phyloP scores from a whole-genome alignment of 495 filamentous ascomycete genomes.

The Hyaloscypha bicolor region DNA sequence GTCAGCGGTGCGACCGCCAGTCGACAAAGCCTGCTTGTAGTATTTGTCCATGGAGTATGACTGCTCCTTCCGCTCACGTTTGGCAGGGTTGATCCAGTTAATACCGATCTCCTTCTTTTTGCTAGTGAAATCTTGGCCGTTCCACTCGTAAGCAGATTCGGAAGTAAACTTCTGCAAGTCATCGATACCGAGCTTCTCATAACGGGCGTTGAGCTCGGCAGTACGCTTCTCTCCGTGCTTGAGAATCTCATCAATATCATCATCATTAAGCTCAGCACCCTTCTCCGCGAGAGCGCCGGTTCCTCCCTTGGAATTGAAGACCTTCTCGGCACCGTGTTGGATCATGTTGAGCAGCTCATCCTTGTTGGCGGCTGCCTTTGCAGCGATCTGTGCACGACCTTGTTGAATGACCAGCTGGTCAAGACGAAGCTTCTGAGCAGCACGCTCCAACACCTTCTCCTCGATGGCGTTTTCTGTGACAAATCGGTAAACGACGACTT shows the following conservation, averaged over 20 bases:
- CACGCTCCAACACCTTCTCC: conserved; percentile 96
- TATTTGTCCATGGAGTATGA: conserved; percentile 99
- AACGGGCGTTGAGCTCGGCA: conserved; percentile 84
- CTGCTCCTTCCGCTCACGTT: conserved; percentile 97
- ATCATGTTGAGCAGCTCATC: conserved; percentile 98
- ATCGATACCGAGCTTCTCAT: conserved; percentile 97
- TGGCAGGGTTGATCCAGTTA: conserved; percentile 98
- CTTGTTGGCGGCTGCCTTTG: conserved; percentile 85
- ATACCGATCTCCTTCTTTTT: conserved; percentile 93
- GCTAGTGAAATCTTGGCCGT: conserved; percentile 90
- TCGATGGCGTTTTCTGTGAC: conserved; percentile 98
- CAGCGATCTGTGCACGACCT: conserved; percentile 89
- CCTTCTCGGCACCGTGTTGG: conserved; percentile 93
- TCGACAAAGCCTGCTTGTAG: conserved; percentile 88
- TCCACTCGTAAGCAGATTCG: conserved; percentile 99
- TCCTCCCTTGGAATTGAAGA: conserved; percentile 73
- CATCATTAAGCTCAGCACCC: conserved; percentile 70
- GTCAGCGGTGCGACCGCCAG: conserved; percentile 81
- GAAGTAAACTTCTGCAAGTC: conserved; percentile 97
- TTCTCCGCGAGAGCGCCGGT: conserved; percentile 58
- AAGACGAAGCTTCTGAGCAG: conserved; percentile 94
- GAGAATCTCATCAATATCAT: conserved; percentile 88
- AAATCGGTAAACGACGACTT: conserved; percentile 94
- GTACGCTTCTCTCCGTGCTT: conserved; percentile 87
- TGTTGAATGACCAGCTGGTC: conserved; percentile 99